Conservation (phyloP, 2,329 filamentous ascomycete species). For the Tolypocladium tropicale region DNA sequence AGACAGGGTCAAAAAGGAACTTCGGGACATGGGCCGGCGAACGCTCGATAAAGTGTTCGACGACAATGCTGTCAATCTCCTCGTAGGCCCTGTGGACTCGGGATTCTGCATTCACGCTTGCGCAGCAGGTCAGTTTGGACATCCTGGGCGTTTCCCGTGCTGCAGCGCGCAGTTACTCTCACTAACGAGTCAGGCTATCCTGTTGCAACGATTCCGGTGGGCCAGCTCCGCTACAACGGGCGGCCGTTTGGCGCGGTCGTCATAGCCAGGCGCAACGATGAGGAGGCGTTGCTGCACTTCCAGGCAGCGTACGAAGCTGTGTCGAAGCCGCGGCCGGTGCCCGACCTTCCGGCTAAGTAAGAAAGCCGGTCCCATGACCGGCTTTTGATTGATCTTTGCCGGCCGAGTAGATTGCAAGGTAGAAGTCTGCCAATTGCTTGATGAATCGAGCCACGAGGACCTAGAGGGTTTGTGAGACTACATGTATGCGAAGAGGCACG, state of each 20-base stretch:
- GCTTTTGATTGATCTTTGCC: no score
- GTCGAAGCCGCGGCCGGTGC: neutral
- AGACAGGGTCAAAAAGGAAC: neutral
- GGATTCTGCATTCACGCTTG: neutral
- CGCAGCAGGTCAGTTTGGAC: neutral
- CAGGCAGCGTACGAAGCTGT: neutral
- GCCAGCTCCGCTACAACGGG: neutral
- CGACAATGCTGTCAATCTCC: neutral
- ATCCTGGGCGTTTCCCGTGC: neutral
- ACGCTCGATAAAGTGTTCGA: neutral
- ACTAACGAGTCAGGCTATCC: neutral
- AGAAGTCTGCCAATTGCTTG: no score
- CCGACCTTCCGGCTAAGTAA: neutral
- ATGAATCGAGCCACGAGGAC: no score
- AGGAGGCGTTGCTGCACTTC: neutral
- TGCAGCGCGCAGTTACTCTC: neutral
- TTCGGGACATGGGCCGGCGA: neutral
- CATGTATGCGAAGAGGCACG: no score
- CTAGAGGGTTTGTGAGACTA: no score
- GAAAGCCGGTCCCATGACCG: no score
- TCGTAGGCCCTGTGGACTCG: neutral
- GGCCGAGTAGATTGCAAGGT: no score
- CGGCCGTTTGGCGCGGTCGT: neutral
- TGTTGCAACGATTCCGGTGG: neutral
- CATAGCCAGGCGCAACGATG: neutral